phyloP scores from a whole-genome alignment of 2,329 filamentous ascomycete species.

The Exophiala sp. region DNA sequence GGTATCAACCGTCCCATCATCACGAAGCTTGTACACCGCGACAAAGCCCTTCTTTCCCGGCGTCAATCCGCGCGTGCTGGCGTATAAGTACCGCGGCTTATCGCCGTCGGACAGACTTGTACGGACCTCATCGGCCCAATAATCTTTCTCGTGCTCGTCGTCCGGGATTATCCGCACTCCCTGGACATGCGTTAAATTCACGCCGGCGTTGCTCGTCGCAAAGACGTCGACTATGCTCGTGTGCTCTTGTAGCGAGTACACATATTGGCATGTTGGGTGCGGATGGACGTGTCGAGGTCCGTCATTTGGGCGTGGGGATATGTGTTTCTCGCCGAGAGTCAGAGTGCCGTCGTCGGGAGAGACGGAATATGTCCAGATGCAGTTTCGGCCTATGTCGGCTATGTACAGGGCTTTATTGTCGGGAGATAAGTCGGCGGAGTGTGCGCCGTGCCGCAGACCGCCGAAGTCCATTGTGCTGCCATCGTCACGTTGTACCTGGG shows the following conservation, averaged over 20 bases:
- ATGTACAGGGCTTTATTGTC: constrained; percentile 28
- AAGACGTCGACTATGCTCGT: constrained; percentile 29
- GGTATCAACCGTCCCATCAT: constrained; percentile 16
- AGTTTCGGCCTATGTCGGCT: constrained; percentile 31
- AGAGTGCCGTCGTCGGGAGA: constrained; percentile 8
- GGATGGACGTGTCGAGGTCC: constrained; percentile 29
- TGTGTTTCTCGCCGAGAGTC: constrained; percentile 25
- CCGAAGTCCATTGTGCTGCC: constrained; percentile 29
- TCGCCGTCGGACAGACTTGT: constrained; percentile 20
- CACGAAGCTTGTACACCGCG: constrained; percentile 23
- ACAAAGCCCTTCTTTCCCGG: constrained; percentile 24
- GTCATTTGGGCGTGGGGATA: constrained; percentile 24
- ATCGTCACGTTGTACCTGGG: constrained; percentile 20
- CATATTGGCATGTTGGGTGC: constrained; percentile 24
- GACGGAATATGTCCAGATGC: constrained; percentile 29
- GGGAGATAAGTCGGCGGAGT: constrained; percentile 30
- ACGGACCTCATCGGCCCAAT: constrained; percentile 30
- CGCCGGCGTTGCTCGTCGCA: constrained; percentile 9
- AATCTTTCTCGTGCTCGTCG: constrained; percentile 12
- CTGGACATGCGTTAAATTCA: constrained; percentile 22
- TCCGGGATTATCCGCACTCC: constrained; percentile 26
- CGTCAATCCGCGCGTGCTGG: constrained; percentile 25
- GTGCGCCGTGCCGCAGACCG: constrained; percentile 29
- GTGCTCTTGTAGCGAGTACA: constrained; percentile 29
- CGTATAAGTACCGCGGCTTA: constrained; percentile 25